phyloP scores from a whole-genome alignment of 805 yeast genomes.

The Myxozyma vanderwaltii region DNA sequence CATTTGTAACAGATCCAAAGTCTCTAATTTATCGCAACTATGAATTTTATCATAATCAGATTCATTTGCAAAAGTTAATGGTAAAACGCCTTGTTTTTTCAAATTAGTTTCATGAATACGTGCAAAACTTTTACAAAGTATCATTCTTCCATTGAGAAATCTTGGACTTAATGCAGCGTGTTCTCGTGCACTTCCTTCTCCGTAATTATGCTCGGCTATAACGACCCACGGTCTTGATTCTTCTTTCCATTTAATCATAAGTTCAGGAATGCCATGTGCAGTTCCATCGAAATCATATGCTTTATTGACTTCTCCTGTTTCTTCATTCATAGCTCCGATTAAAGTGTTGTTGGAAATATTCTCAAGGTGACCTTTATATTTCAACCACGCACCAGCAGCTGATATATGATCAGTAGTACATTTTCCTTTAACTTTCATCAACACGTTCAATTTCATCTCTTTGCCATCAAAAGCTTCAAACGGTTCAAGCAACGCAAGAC shows the following conservation, averaged over 20 bases:
- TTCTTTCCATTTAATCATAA: slow-evolving; percentile 93
- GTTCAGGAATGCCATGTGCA: slow-evolving; percentile 91
- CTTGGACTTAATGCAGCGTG: slow-evolving; percentile 99
- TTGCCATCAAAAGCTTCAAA: slow-evolving; percentile 96
- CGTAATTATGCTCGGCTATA: slow-evolving; percentile 97
- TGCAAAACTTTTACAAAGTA: slow-evolving; percentile 96
- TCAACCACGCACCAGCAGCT: slow-evolving; percentile 99
- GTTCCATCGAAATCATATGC: slow-evolving; percentile 91
- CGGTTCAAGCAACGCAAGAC: slow-evolving; percentile 92
- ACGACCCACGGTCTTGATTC: slow-evolving; percentile 94
- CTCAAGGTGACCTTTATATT: slow-evolving; percentile 99
- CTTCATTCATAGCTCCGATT: slow-evolving; percentile 99
- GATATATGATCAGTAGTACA: slow-evolving; percentile 99
- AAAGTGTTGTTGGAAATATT: slow-evolving; percentile 98
- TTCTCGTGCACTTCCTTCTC: slow-evolving; percentile 99
- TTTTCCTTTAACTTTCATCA: slow-evolving; percentile 95
- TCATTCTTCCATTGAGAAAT: slow-evolving; percentile 97
- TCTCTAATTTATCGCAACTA: slow-evolving; percentile 86
- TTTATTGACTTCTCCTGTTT: slow-evolving; percentile 90
- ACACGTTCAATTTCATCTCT: slow-evolving; percentile 89
- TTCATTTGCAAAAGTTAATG: slow-evolving; percentile 87
- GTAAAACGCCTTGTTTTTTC: slow-evolving; percentile 98
- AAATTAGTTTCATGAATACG: slow-evolving; percentile 99
- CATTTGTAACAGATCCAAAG: slow-evolving; percentile 80
- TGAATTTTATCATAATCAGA: slow-evolving; percentile 92